Percentiles rank a stretch among this genome's conserved stretches.
These are phyloP conservation scores for Malus sylvestris DNA, from an alignment of 306 rosid genomes.

Conservation along the genomic window DNA sequence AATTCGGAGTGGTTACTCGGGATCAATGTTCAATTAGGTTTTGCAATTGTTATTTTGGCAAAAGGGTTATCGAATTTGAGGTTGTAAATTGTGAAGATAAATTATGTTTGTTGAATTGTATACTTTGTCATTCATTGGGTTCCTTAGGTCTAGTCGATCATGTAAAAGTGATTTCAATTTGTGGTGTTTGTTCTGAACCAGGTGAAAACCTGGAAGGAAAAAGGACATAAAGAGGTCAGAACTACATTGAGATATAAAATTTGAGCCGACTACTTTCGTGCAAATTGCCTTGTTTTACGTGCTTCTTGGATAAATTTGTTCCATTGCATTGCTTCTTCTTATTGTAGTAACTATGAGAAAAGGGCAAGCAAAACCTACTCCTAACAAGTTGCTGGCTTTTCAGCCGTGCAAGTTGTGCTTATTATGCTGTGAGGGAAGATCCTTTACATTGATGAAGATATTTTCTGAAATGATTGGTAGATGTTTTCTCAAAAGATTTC, in stretches of 20 bases:
- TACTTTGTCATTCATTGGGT: neutral
- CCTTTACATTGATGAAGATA: too few relatives aligned
- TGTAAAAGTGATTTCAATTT: neutral
- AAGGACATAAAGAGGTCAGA: too few relatives aligned
- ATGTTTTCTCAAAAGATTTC: slow-evolving; percentile 4
- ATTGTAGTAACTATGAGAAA: too few relatives aligned
- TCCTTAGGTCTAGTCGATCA: neutral
- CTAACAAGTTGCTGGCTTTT: too few relatives aligned
- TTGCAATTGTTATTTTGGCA: neutral
- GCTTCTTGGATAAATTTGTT: too few relatives aligned
- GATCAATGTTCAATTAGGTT: neutral
- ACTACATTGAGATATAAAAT: too few relatives aligned
- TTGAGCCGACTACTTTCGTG: too few relatives aligned
- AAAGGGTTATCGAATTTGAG: neutral
- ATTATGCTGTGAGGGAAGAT: too few relatives aligned
- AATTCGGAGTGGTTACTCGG: neutral
- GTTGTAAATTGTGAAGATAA: neutral
- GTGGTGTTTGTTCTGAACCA: neutral
- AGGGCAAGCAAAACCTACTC: too few relatives aligned
- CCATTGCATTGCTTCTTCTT: too few relatives aligned
- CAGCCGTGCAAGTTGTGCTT: too few relatives aligned
- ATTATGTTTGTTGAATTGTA: neutral
- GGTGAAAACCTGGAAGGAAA: neutral
- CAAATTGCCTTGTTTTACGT: too few relatives aligned
- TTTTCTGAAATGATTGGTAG: neutral